Conservation (phyloP, 2,329 filamentous ascomycete genomes). For the Metarhizium album region DNA sequence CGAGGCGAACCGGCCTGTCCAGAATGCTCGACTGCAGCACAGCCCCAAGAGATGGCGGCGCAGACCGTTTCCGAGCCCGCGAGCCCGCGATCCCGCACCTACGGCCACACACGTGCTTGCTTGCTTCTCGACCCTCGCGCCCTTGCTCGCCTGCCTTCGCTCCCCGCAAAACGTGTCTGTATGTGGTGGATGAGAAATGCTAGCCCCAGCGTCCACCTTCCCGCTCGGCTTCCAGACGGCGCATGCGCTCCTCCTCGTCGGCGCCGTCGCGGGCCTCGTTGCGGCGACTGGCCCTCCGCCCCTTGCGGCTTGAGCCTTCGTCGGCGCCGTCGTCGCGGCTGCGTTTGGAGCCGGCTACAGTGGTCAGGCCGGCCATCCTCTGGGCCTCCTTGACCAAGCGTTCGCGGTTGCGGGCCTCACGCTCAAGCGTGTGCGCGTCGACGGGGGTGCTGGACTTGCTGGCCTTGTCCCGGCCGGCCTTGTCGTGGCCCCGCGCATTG, state of each 20-base stretch:
- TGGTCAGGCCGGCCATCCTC: constrained; percentile 44
- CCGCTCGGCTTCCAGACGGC: constrained; percentile 47
- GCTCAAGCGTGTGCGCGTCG: constrained; percentile 59
- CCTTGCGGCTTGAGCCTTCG: constrained; percentile 26
- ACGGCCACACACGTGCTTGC: not conserved
- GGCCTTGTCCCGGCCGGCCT: constrained; percentile 23
- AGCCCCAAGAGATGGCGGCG: no score
- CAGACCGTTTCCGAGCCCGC: not conserved
- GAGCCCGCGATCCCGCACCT: not conserved
- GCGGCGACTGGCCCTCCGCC: constrained; percentile 32
- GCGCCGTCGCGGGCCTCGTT: constrained; percentile 36
- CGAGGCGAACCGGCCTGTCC: no score
- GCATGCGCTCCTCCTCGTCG: constrained; percentile 42
- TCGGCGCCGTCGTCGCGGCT: constrained; percentile 34
- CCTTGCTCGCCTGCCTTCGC: no score
- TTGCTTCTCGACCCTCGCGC: not conserved
- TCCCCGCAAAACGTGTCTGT: no score
- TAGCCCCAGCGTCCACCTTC: constrained; percentile 42
- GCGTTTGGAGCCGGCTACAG: constrained; percentile 38
- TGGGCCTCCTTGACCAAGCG: constrained; percentile 59
- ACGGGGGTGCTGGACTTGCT: constrained; percentile 18
- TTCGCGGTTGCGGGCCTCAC: constrained; percentile 55
- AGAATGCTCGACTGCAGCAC: no score
- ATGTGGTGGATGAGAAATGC: not conserved
- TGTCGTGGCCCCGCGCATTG: constrained; percentile 13